Evolutionary conservation across 768 basidiomycete genomes (phyloP), one percentile per base, ranked within the genome.

Genomic region (Leucosporidium yakuticum): DNA sequence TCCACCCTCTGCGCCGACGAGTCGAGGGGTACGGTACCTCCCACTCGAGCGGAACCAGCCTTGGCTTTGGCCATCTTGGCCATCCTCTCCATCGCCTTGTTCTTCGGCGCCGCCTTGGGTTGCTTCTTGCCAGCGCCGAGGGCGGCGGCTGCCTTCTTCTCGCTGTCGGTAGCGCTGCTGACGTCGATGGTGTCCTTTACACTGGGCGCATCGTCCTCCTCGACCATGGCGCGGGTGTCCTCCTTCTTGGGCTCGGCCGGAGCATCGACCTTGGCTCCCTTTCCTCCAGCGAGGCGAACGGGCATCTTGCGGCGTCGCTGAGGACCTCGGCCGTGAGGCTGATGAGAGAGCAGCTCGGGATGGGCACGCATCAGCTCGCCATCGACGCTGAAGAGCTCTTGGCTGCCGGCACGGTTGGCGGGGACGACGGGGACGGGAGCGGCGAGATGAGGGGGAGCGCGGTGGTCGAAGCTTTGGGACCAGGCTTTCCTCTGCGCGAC

Each of bases 211-310:
- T 49, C 53, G 21, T 47, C 48, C 34, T 53, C 36, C 47, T 44
- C 63, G 27, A 60, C 44, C 14, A 32, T 53, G 19, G 32, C 21
- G n/a, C 50, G 23, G 21, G 64, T 39, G 34, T 70, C 65, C 39
- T 57, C 62, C 39, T 61, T 29, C 25, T 62, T 47, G 29, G 63
- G 50, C 31, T 32, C 49, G 25, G 68, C 68, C 27, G 55, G 60
- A 12, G 48, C 27, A 53, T 53, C 69, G 21, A 66, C 53, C 31
- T 69, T 39, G 4, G 3, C 53, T 2, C 36, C 48, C 11, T 44
- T 51, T 0, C 25, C 56, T 9, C 51, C 56, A 12, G 50, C 50
- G 9, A 23, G 57, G 34, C 23, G 23, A 12, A 12, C 48, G 48
- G 23, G n/a, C 27, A 32, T n/a, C 47, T 32, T 29, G 51, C 59